Evolutionary conservation across 2,329 filamentous ascomycete genomes (phyloP), one percentile per base, ranked within the genome.

Genomic region (Verticillium zaregamsianum): DNA sequence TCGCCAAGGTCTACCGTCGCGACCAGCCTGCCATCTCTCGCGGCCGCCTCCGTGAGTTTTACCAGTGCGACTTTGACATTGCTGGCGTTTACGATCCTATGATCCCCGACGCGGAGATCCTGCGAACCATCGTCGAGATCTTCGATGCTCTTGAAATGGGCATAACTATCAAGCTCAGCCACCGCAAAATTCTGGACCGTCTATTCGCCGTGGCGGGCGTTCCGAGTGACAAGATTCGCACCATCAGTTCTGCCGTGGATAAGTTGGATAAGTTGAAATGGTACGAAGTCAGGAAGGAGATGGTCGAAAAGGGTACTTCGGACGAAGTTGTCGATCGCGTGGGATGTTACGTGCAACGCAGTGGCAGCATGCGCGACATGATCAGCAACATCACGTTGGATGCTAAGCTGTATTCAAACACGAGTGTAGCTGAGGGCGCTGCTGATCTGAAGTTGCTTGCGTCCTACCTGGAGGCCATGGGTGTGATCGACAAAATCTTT

Each of bases 1-100:
- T 97, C 68, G 92, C 92, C 68, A 97, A 97, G 79, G 93, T 97
- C 66, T 79, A 79, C 71, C 75, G 77, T 55, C 32, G 37, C 11
- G 35, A 49, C 37, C 37, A 59, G 40, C 57, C 57, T 20, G 23
- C 31, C 17, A 89, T 59, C 23, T 28, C 57, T 7, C n/a, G 57
- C 73, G 93, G 93, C 57, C 87, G 93, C 59, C 95, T 96, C 90
- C 86, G 93, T 71, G 93, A 97, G 77, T 97, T 96, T 76, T 96
- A 96, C 79, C 93, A 97, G 77, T 97, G 93, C 79, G 93, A 97
- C 77, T 96, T 97, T 72, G 93, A 97, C 23, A 93, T 97, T 77
- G 93, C 93, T 11, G 93, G 93, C 63, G 81, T 79, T 45, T 95
- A 92, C 78, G 93, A 97, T 73, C 78, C 91, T 59, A 97, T 97